Percentiles rank a stretch among this genome's conserved stretches.
Evolutionary conservation across 805 yeast genomes (phyloP).

Genomic region (Kodamaea neixiangensis): DNA sequence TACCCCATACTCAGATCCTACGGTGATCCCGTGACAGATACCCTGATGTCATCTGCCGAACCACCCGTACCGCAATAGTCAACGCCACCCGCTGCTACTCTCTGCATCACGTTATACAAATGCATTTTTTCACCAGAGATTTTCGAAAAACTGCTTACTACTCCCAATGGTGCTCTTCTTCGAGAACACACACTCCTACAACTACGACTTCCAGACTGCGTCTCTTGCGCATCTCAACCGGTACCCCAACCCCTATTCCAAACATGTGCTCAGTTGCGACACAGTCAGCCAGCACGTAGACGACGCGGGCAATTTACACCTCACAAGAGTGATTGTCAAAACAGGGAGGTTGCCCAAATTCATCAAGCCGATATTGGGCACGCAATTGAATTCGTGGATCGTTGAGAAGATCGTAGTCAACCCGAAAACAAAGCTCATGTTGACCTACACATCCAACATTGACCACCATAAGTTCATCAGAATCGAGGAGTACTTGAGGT

Average conservation of each 20-base stretch:
- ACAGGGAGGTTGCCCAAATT: conserved; percentile 80
- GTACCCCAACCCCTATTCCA: conserved; percentile 75
- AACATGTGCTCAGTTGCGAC: conserved; percentile 83
- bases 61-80: neutral
- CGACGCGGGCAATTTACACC: conserved; percentile 60
- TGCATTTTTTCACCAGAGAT: neutral
- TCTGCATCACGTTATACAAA: neutral
- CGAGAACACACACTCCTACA: conserved; percentile 55
- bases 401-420: conserved; percentile 77
- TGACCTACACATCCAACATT: conserved; percentile 75
- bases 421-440: conserved; percentile 53
- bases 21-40: too few species aligned
- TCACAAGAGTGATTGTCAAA: conserved; percentile 75
- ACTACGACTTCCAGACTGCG: conserved; percentile 69
- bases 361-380: conserved; percentile 73
- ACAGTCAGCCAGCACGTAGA: conserved; percentile 65
- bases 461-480: conserved; percentile 79
- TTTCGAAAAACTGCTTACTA: neutral
- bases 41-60: neutral
- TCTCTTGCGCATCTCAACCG: conserved; percentile 68
- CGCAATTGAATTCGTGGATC: conserved; percentile 68
- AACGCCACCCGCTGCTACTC: neutral
- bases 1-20: too few species aligned
- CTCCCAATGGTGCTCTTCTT: conserved; percentile 63
- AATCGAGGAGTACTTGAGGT: conserved; percentile 68